phyloP scores from a whole-genome alignment of 306 rosid genomes.

The Ammopiptanthus mongolicus region DNA sequence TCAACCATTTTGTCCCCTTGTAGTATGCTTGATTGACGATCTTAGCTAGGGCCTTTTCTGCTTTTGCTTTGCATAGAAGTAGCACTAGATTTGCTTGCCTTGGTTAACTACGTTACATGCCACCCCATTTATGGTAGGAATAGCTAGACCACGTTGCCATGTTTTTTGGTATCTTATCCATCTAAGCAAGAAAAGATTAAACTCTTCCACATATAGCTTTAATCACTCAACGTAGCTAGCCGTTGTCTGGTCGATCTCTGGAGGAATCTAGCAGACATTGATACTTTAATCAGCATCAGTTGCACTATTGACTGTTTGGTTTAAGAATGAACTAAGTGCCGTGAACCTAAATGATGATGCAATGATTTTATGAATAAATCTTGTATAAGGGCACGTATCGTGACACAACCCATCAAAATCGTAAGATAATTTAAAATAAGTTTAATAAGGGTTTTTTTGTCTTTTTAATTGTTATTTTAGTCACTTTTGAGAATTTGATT shows the following conservation, averaged over 20 bases:
- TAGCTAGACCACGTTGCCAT: conserved; percentile 1
- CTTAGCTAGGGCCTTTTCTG: background rate
- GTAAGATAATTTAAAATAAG: too few species aligned
- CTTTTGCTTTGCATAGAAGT: background rate
- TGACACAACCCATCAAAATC: too few species aligned
- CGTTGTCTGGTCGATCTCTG: background rate
- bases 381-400: too few species aligned
- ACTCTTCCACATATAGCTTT: background rate
- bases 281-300: background rate
- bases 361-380: too few species aligned
- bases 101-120: background rate
- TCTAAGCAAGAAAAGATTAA: background rate
- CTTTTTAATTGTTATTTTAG: too few species aligned
- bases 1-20: background rate
- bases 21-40: background rate
- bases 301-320: background rate
- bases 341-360: background rate
- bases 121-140: conserved; percentile 5
- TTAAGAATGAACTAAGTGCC: background rate
- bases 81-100: background rate
- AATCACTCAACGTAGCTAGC: background rate
- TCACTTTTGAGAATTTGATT: too few species aligned
- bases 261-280: background rate
- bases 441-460: too few species aligned
- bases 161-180: conserved; percentile 12